Evolutionary conservation across 23 red algal genomes (phyloP).

Genomic region (Gracilariopsis chorda): DNA sequence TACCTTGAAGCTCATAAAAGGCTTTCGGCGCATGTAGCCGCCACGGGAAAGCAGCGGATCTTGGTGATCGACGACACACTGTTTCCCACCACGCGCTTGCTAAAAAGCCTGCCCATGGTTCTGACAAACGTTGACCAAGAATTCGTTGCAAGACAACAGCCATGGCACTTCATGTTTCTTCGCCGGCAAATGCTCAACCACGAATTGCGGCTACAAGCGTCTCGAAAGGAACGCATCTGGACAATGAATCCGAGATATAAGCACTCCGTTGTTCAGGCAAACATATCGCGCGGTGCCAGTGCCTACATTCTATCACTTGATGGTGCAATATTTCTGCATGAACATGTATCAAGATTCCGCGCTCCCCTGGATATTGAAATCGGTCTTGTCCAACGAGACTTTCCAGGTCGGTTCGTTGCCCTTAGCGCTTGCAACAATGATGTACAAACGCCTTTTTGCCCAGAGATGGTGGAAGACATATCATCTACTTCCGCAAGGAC

Average conservation of each 20-base stretch:
- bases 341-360: slow-evolving; percentile 54
- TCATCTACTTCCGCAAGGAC: background rate
- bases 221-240: slow-evolving; percentile 43
- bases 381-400: slow-evolving; percentile 54
- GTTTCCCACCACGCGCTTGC: slow-evolving; percentile 49
- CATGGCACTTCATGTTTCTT: slow-evolving; percentile 82
- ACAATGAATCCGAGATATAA: slow-evolving; percentile 25
- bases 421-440: slow-evolving; percentile 71
- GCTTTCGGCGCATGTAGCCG: slow-evolving; percentile 27
- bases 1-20: slow-evolving; percentile 49
- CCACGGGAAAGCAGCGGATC: slow-evolving; percentile 15
- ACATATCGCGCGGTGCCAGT: slow-evolving; percentile 60
- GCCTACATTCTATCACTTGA: slow-evolving; percentile 67
- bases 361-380: slow-evolving; percentile 83
- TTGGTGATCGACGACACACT: slow-evolving; percentile 59
- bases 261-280: slow-evolving; percentile 49
- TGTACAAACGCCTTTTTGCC: background rate
- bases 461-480: slow-evolving; percentile 15
- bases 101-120: slow-evolving; percentile 11
- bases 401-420: slow-evolving; percentile 55
- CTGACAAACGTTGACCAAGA: slow-evolving; percentile 59
- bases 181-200: slow-evolving; percentile 28
- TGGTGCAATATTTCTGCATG: slow-evolving; percentile 51
- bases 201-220: background rate
- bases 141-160: slow-evolving; percentile 29